These are phyloP conservation scores for Apodospora peruviana DNA, from an alignment of 495 filamentous ascomycete species.

Conservation along the genomic window DNA sequence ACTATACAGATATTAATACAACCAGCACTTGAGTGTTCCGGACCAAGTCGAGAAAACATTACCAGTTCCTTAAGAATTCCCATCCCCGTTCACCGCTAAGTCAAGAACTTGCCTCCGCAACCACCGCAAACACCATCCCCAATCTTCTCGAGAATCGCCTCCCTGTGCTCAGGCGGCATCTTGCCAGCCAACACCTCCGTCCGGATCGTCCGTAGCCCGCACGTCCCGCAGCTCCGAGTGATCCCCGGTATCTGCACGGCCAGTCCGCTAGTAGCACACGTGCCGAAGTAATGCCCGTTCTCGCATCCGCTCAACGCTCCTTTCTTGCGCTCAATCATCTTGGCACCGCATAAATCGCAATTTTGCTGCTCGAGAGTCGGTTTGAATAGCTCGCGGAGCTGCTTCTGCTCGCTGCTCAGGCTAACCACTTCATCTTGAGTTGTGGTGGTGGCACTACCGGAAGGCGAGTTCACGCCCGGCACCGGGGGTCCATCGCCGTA, in stretches of 20 bases:
- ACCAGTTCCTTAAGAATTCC: too few species aligned
- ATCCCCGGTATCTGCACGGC: slow-evolving; percentile 38
- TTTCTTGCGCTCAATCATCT: slow-evolving; percentile 10
- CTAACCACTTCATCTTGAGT: too few species aligned
- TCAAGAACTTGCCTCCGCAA: slow-evolving; percentile 44
- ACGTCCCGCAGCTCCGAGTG: slow-evolving; percentile 38
- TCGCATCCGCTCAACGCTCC: slow-evolving; percentile 18
- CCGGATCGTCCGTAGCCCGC: slow-evolving; percentile 35
- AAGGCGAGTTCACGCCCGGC: slow-evolving; percentile 23
- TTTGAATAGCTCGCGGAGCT: slow-evolving; percentile 25
- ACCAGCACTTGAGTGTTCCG: too few species aligned
- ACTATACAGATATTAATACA: too few species aligned
- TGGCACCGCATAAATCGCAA: slow-evolving; percentile 33
- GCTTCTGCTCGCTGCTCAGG: too few species aligned
- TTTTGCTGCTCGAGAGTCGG: slow-evolving; percentile 18
- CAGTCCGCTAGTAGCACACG: slow-evolving; percentile 37
- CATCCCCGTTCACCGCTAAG: slow-evolving; percentile 10
- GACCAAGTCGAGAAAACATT: too few species aligned
- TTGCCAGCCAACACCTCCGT: slow-evolving; percentile 24
- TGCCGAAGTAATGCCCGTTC: slow-evolving; percentile 27
- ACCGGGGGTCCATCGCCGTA: slow-evolving; percentile 41
- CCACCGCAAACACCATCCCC: slow-evolving; percentile 33
- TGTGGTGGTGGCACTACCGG: slow-evolving; percentile 1
- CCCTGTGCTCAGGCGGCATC: slow-evolving; percentile 9
- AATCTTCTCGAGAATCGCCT: slow-evolving; percentile 21